A percentile compares a stretch with the other conserved stretches of the same genome.
These are phyloP conservation scores for Orbilia oligospora DNA, from an alignment of 2,329 filamentous ascomycete genomes.

Conservation along the genomic window DNA sequence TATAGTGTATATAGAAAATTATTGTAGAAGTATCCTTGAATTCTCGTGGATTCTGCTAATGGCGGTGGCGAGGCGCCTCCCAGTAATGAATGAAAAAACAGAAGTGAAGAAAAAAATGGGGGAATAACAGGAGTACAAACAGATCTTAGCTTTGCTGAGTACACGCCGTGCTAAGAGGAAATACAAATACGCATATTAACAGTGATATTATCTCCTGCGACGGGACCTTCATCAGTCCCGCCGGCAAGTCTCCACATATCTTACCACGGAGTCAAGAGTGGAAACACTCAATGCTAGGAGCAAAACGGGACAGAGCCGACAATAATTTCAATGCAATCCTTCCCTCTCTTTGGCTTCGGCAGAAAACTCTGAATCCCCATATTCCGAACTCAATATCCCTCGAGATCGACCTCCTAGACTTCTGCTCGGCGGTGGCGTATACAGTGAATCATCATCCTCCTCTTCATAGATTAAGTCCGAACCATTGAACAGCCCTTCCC, in stretches of 20 bases:
- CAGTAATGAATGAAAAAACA: not conserved
- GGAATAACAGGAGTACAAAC: not conserved
- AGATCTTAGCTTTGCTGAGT: not conserved
- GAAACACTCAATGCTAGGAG: no score
- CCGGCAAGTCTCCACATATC: not conserved
- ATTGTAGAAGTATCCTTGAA: constrained; percentile 6
- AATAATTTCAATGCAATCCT: constrained; percentile 2
- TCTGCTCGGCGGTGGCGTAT: not conserved
- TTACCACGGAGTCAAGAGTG: not conserved
- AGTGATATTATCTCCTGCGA: not conserved
- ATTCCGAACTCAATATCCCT: not conserved
- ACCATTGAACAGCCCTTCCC: constrained; percentile 9
- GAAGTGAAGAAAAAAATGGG: not conserved
- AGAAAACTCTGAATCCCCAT: constrained; percentile 22
- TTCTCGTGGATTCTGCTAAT: not conserved
- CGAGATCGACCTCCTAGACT: no score
- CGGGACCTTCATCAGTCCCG: not conserved
- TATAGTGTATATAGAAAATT: constrained; percentile 31
- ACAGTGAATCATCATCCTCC: constrained; percentile 2
- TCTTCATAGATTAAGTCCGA: constrained; percentile 17
- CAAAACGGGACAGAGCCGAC: not conserved
- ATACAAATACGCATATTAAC: not conserved
- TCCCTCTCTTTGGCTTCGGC: not conserved
- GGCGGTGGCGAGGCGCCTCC: not conserved
- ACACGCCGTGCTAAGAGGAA: not conserved